Percentiles rank a stretch among this genome's conserved stretches.
Evolutionary conservation across 2,329 filamentous ascomycete genomes (phyloP).

Genomic region (Xylaria multiplex): DNA sequence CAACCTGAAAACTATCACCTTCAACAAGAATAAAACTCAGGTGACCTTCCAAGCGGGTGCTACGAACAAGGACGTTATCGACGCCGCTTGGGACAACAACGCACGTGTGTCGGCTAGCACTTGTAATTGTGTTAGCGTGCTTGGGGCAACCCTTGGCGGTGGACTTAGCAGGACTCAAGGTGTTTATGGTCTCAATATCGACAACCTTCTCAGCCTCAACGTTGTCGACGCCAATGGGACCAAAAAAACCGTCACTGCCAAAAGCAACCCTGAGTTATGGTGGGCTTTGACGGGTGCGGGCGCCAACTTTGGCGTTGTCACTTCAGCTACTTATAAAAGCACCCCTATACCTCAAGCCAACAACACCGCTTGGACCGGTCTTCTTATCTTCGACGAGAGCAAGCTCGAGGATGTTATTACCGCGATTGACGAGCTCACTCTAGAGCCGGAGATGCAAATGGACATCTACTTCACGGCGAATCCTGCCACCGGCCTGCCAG

Average conservation of each 20-base stretch:
- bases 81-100: slow-evolving; percentile 39
- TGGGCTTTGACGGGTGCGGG: slow-evolving; percentile 3
- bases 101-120: slow-evolving; percentile 41
- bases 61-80: slow-evolving; percentile 39
- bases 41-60: slow-evolving; percentile 43
- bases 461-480: slow-evolving; percentile 48
- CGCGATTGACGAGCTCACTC: slow-evolving; percentile 51
- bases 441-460: slow-evolving; percentile 51
- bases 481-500: slow-evolving; percentile 34
- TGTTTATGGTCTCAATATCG: slow-evolving; percentile 43
- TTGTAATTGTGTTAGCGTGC: slow-evolving; percentile 45
- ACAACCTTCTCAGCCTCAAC: slow-evolving; percentile 49
- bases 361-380: slow-evolving; percentile 43
- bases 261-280: slow-evolving; percentile 21
- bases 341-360: slow-evolving; percentile 26
- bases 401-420: slow-evolving; percentile 49
- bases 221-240: slow-evolving; percentile 45
- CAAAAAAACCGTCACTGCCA: slow-evolving; percentile 40
- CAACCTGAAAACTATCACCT: slow-evolving; percentile 38
- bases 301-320: slow-evolving; percentile 1
- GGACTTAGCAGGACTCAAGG: slow-evolving; percentile 38
- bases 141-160: slow-evolving; percentile 41
- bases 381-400: slow-evolving; percentile 41
- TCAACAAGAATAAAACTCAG: slow-evolving; percentile 40
- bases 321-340: not conserved